Percentiles rank a stretch among this genome's conserved stretches.
phyloP scores from a whole-genome alignment of 2,329 filamentous ascomycete species.

The Colletotrichum graminicola region DNA sequence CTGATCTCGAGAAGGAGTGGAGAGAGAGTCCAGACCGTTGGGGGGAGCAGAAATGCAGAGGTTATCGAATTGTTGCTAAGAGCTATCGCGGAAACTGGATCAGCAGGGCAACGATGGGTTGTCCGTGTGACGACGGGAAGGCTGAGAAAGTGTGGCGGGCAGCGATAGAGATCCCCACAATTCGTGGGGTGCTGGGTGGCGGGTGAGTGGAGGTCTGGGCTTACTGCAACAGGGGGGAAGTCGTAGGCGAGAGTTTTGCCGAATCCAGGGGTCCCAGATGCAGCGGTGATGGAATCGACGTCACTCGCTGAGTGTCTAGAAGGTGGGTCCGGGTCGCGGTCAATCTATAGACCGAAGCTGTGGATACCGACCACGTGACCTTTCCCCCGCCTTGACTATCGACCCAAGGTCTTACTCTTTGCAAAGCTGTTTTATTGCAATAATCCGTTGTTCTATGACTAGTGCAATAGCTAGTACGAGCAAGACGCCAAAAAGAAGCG shows the following conservation, averaged over 20 bases:
- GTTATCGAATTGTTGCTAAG: neutral
- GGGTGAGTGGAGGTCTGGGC: neutral
- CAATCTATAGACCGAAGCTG: neutral
- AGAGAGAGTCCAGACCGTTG: neutral
- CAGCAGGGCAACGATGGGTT: constrained; percentile 32
- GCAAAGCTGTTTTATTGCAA: too few species aligned
- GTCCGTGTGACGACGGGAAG: constrained; percentile 37
- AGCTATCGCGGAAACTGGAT: constrained; percentile 33
- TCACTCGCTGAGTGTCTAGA: neutral
- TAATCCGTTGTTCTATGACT: too few species aligned
- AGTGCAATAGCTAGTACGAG: too few species aligned
- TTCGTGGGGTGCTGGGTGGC: constrained; percentile 17
- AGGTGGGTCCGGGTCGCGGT: neutral
- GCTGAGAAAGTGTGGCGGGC: constrained; percentile 25
- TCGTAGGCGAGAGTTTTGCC: constrained; percentile 34
- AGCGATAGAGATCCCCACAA: constrained; percentile 29
- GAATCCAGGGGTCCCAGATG: constrained; percentile 39
- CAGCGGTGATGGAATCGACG: constrained; percentile 14
- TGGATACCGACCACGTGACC: neutral
- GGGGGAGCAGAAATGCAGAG: neutral
- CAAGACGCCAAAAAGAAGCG: too few species aligned
- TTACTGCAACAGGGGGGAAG: neutral
- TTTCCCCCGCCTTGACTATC: too few species aligned
- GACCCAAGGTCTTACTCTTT: too few species aligned
- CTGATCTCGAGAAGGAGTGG: neutral